Percentiles rank a stretch among this genome's conserved stretches.
Conservation (phyloP, 2,329 filamentous ascomycete genomes). For the Cladophialophora chaetospira region DNA sequence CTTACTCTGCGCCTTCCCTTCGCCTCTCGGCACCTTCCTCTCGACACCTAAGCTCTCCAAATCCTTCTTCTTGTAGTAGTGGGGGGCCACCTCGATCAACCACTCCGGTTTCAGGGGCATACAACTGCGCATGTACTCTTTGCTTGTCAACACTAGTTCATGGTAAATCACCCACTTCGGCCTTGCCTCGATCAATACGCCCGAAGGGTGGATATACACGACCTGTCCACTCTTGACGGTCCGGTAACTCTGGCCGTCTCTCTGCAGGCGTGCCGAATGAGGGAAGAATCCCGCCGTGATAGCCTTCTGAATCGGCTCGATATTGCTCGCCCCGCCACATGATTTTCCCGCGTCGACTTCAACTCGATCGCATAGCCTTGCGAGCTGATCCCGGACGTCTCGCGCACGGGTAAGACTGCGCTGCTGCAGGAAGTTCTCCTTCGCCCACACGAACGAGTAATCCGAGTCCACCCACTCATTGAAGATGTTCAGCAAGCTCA, state of each 20-base stretch:
- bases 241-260: slow-evolving; percentile 82
- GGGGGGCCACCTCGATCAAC: slow-evolving; percentile 86
- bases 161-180: slow-evolving; percentile 89
- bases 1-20: slow-evolving; percentile 42
- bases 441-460: slow-evolving; percentile 82
- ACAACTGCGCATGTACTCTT: slow-evolving; percentile 89
- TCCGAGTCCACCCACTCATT: slow-evolving; percentile 94
- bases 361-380: slow-evolving; percentile 88
- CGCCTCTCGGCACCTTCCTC: slow-evolving; percentile 70
- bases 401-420: slow-evolving; percentile 83
- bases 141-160: slow-evolving; percentile 76
- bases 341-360: slow-evolving; percentile 72
- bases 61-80: slow-evolving; percentile 92
- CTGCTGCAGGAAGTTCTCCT: slow-evolving; percentile 93
- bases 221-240: slow-evolving; percentile 88
- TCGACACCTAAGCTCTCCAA: slow-evolving; percentile 76
- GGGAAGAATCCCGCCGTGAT: slow-evolving; percentile 92
- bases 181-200: slow-evolving; percentile 67
- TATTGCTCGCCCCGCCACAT: slow-evolving; percentile 63
- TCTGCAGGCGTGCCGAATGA: slow-evolving; percentile 81
- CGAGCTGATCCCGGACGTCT: slow-evolving; percentile 89
- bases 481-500: slow-evolving; percentile 88
- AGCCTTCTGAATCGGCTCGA: slow-evolving; percentile 80
- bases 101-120: slow-evolving; percentile 83
- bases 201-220: slow-evolving; percentile 89